Percentiles rank a stretch among this genome's conserved stretches.
phyloP scores from a whole-genome alignment of 176 grass and related monocot species.

The Carex myosuroides region DNA sequence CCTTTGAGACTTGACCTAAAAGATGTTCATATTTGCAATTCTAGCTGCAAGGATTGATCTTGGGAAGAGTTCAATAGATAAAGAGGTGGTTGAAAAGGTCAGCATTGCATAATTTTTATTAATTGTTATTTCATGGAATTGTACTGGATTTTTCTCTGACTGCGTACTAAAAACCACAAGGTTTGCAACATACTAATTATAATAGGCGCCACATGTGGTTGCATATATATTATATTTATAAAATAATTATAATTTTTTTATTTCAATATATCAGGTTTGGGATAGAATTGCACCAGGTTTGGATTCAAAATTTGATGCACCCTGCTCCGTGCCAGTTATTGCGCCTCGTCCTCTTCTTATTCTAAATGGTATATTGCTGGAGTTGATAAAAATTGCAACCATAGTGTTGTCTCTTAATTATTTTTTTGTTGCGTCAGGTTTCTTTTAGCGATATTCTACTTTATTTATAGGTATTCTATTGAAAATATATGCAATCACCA shows the following conservation, averaged over 20 bases:
- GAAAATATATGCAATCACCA: not conserved
- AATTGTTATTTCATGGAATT: not conserved
- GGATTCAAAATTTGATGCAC: slow-evolving; percentile 58
- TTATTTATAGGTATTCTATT: not conserved
- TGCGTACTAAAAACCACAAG: not conserved
- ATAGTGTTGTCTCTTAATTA: not conserved
- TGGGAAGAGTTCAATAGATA: slow-evolving; percentile 61
- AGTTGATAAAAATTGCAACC: not conserved
- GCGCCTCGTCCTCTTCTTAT: slow-evolving; percentile 59
- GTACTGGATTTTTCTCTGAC: not conserved
- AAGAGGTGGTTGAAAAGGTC: slow-evolving; percentile 71
- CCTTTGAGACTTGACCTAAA: not conserved
- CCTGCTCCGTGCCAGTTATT: slow-evolving; percentile 49
- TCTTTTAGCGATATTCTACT: not conserved
- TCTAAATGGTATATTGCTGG: slow-evolving; percentile 49
- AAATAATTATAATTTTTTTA: not conserved
- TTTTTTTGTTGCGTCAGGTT: not conserved
- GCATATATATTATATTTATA: not conserved
- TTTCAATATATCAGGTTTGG: slow-evolving; percentile 53
- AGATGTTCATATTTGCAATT: slow-evolving; percentile 9
- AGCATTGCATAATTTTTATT: not conserved
- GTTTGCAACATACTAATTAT: not conserved
- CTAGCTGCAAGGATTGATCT: slow-evolving; percentile 67
- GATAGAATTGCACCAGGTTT: slow-evolving; percentile 83
- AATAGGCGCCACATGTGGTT: not conserved